Percentiles rank a stretch among this genome's conserved stretches.
These are phyloP conservation scores for Sclerotinia trifoliorum DNA, from an alignment of 2,329 filamentous ascomycete genomes.

Conservation along the genomic window DNA sequence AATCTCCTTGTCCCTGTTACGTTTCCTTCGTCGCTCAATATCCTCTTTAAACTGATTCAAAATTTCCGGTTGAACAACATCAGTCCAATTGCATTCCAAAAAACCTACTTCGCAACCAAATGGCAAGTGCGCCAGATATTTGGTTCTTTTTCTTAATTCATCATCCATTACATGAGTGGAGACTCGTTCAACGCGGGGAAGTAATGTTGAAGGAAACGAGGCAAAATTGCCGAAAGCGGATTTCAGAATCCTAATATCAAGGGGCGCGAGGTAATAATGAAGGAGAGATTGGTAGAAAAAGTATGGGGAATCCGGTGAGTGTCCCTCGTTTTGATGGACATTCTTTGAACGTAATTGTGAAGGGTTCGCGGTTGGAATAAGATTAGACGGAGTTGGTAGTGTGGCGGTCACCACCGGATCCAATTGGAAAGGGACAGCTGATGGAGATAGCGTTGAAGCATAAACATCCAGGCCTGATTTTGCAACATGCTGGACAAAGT, in stretches of 20 bases:
- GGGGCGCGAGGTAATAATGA: conserved; percentile 69
- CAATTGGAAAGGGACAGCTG: conserved; percentile 2
- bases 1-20: conserved; percentile 65
- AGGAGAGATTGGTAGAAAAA: conserved; percentile 71
- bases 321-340: conserved; percentile 19
- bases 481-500: conserved; percentile 48
- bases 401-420: neutral
- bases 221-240: conserved; percentile 67
- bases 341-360: conserved; percentile 8
- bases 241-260: conserved; percentile 73
- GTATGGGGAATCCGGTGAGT: conserved; percentile 47
- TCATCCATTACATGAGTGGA: conserved; percentile 71
- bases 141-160: conserved; percentile 65
- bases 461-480: conserved; percentile 46
- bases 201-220: conserved; percentile 65
- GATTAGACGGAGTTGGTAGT: neutral
- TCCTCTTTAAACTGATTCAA: conserved; percentile 61
- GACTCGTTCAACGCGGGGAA: conserved; percentile 69
- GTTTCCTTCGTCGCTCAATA: conserved; percentile 61
- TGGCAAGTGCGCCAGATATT: conserved; percentile 69
- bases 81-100: conserved; percentile 74
- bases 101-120: conserved; percentile 72
- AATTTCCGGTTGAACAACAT: conserved; percentile 61
- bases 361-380: neutral
- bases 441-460: neutral